phyloP scores from a whole-genome alignment of 2,329 filamentous ascomycete genomes.

The Bipolaris victoriae region DNA sequence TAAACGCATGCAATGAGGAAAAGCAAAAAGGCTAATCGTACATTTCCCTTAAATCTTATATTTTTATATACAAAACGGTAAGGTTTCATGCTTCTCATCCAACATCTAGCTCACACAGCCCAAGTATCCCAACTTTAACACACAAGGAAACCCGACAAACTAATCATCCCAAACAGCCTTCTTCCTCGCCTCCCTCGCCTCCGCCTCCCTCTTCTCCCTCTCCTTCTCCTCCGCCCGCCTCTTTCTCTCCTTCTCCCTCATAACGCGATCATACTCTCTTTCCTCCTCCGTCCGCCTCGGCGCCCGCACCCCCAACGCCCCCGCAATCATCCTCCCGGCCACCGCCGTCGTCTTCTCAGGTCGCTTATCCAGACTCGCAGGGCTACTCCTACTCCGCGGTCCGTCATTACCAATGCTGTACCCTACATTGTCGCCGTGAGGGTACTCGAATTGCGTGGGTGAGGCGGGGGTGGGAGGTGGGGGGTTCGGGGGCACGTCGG shows the following conservation, averaged over 20 bases:
- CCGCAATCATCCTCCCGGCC: conserved; percentile 86
- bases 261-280: conserved; percentile 79
- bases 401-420: conserved; percentile 18
- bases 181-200: conserved; percentile 75
- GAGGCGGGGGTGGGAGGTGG: conserved; percentile 47
- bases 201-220: conserved; percentile 66
- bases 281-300: conserved; percentile 88
- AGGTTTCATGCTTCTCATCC: no score
- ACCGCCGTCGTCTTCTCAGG: conserved; percentile 95
- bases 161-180: conserved; percentile 80
- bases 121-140: no score
- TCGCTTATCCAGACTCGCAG: conserved; percentile 49
- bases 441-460: conserved; percentile 43
- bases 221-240: conserved; percentile 74
- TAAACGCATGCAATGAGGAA: no score
- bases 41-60: no score
- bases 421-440: conserved; percentile 26
- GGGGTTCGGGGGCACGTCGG: conserved; percentile 30
- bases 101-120: no score
- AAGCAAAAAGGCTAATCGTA: no score
- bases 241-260: conserved; percentile 84
- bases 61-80: no score
- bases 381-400: conserved; percentile 30
- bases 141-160: no score
- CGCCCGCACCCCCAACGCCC: conserved; percentile 79